Conservation (phyloP, 495 filamentous ascomycete species). For the Hypoxylon fuscum region DNA sequence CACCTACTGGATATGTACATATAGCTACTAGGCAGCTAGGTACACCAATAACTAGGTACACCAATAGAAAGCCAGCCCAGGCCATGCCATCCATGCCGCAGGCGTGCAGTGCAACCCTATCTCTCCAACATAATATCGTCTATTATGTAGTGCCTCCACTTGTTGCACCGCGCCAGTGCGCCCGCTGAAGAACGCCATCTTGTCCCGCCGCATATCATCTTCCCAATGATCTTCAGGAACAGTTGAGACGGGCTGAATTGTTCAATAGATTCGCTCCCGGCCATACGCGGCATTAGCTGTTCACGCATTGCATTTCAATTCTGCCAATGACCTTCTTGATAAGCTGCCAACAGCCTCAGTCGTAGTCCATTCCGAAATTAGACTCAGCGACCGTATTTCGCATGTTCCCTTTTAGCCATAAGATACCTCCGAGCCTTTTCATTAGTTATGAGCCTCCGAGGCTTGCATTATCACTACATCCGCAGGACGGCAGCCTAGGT, state of each 20-base stretch:
- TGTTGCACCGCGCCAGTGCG: slow-evolving; percentile 9
- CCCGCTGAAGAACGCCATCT: slow-evolving; percentile 26
- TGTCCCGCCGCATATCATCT: slow-evolving; percentile 21
- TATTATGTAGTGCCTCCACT: not conserved
- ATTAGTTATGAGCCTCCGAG: slow-evolving; percentile 21
- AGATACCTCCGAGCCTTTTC: not conserved
- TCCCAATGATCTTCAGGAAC: slow-evolving; percentile 33
- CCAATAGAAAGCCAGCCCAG: slow-evolving; percentile 26
- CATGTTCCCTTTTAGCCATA: slow-evolving; percentile 12
- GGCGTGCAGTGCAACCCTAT: slow-evolving; percentile 17
- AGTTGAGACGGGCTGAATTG: slow-evolving; percentile 15
- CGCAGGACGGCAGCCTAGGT: slow-evolving; percentile 3
- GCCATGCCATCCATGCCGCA: slow-evolving; percentile 2
- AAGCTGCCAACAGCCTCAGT: slow-evolving; percentile 1
- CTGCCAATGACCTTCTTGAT: slow-evolving; percentile 17
- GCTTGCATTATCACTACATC: slow-evolving; percentile 28
- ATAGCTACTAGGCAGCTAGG: slow-evolving; percentile 2
- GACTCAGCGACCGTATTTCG: slow-evolving; percentile 1
- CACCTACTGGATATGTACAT: slow-evolving; percentile 24
- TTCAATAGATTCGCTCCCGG: slow-evolving; percentile 25
- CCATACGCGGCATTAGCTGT: slow-evolving; percentile 16
- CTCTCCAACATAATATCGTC: slow-evolving; percentile 4
- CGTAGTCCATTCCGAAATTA: slow-evolving; percentile 1
- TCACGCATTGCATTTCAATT: slow-evolving; percentile 2
- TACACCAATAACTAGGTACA: slow-evolving; percentile 12